Conservation (phyloP, 352 stramenopile species). For the Phytophthora uliginosa region DNA sequence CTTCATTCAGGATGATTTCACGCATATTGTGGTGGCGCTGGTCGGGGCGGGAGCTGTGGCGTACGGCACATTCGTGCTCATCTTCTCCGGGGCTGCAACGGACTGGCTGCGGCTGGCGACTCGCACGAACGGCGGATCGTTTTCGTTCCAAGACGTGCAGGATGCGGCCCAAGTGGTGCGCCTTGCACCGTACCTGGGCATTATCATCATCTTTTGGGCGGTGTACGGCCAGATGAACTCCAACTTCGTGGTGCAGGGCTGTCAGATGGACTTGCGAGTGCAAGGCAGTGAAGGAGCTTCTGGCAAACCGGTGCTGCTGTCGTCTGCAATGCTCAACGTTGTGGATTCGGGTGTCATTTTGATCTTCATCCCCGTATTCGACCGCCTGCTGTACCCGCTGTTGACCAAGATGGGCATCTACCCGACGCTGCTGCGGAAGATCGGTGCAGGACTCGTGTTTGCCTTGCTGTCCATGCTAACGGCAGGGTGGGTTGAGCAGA, state of each 20-base stretch:
- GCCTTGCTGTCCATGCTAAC: slow-evolving; percentile 80
- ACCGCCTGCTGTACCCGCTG: slow-evolving; percentile 83
- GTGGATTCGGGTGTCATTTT: slow-evolving; percentile 92
- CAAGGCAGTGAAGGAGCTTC: slow-evolving; percentile 31
- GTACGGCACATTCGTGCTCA: slow-evolving; percentile 79
- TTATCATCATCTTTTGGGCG: slow-evolving; percentile 90
- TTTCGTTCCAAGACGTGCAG: slow-evolving; percentile 66
- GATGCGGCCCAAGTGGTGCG: slow-evolving; percentile 84
- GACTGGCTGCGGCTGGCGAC: slow-evolving; percentile 68
- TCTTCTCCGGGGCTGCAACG: slow-evolving; percentile 68
- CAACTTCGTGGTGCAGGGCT: slow-evolving; percentile 91
- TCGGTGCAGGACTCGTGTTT: slow-evolving; percentile 89
- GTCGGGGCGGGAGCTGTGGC: slow-evolving; percentile 58
- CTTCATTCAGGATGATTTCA: slow-evolving; percentile 70
- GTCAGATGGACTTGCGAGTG: slow-evolving; percentile 92
- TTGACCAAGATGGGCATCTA: slow-evolving; percentile 73
- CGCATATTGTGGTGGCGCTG: slow-evolving; percentile 74
- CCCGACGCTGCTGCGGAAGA: slow-evolving; percentile 88
- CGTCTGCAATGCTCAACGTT: slow-evolving; percentile 88
- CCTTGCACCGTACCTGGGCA: slow-evolving; percentile 82
- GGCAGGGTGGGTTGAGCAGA: slow-evolving; percentile 75
- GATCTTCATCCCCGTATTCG: slow-evolving; percentile 92
- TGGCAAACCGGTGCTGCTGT: slow-evolving; percentile 67
- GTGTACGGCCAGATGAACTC: slow-evolving; percentile 88
- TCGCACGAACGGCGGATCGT: slow-evolving; percentile 63